Evolutionary conservation across 352 stramenopile species (phyloP), one percentile per base, ranked within the genome.

Genomic region (Globisporangium nagaii): DNA sequence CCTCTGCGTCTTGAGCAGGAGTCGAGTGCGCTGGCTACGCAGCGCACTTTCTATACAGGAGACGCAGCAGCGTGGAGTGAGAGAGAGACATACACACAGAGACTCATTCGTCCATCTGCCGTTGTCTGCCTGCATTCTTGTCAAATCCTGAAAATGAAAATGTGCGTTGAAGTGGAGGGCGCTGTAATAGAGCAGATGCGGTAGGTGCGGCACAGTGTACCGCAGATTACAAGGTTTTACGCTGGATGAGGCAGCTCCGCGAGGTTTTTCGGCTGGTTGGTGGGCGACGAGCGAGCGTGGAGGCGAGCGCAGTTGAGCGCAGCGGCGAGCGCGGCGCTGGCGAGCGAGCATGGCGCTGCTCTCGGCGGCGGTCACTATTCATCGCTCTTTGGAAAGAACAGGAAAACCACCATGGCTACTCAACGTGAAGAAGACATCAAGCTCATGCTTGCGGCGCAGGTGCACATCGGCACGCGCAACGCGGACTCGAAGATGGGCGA

Each of bases 401-500:
- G 61, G 50, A 63, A 63, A 70, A 64, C 63, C 69, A 82, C 67
- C 63, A 92, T 93, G 84, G 75, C 79, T 60, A 86, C 84, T 50
- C 84, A 95, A 74, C 84, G 84, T 78, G 97, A 99, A 84, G 96
- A 99, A 75, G 98, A 99, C 84, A 98, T 99, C 84, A 98, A 99
- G 83, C 98, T 98, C 90, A 99, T 99, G 96, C 88, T 99, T 75
- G 96, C 95, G 73, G 98, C 97, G 56, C 93, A 98, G 85, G 95
- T 98, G 61, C 98, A 99, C 86, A 99, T 98, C 74, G 98, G 98
- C 69, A 99, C 97, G 65, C 95, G 90, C 73, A 99, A 99, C 92
- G 96, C 91, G 58, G 97, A 99, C 74, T 92, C 84, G 68, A 93
- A 96, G 75, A 99, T 99, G 98, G 80, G 84, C 41, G 96, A 99